Evolutionary conservation across 306 rosid species (phyloP), one percentile per base, ranked within the genome.

Genomic region (Fagus crenata): DNA sequence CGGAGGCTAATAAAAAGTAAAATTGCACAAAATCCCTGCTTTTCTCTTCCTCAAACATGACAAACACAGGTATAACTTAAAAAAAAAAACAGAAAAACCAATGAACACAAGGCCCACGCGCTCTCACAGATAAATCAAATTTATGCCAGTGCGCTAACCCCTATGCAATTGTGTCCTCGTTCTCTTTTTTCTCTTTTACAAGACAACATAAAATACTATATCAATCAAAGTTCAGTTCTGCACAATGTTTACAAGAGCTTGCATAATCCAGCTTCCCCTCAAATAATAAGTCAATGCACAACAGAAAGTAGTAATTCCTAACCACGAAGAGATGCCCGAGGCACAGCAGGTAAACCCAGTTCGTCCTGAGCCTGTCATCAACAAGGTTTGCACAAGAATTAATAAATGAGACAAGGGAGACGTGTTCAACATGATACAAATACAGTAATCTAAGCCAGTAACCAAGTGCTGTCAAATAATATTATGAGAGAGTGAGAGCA

Each of bases 261-360:
- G 83, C 61, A 78, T 43, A 46, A 43, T 22, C 40, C 74, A 46
- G 70, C 72, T 81, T 51, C 60, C 60, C 71, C 71, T 78, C 73
- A 67, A 51, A 74, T 75, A 17, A 61, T 2, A 65, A 15, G 64
- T 80, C 58, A 37, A 69, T 7, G 46, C 71, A 39, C 71, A 59
- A 59, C 46, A 32, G 18, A 49, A 31, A 60, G 67, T 15, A 33
- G 33, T 41, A 53, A 59, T 78, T 78, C 43, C 81, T 85, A 95
- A 77, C 83, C 97, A 3, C 97, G 97, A 55, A 95, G 22, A 1
- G 97, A 77, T 73, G 99, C 90, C 75, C 90, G 92, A 7, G 99
- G 97, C 17, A 90, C 97, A 53, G 97, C 78, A n/a, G 99, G 97
- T 78, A 95, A 91, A 61, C 97, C 99, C 75, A 90, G 67, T 84